Evolutionary conservation across 1,139 yeast species (phyloP).

Genomic region (Scheffersomyces quercinus): DNA sequence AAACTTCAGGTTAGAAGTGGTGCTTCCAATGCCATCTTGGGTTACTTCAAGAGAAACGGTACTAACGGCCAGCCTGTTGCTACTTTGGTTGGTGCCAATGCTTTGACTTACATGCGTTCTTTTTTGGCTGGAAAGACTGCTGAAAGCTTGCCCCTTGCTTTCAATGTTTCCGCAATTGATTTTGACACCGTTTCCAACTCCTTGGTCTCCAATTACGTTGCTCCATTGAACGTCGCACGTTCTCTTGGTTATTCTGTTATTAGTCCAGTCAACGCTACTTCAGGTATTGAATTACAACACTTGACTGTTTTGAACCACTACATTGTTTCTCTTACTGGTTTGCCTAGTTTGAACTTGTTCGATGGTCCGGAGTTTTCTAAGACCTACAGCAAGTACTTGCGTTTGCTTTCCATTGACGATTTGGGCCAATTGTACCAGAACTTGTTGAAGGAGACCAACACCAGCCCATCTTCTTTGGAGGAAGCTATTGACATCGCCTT

Average conservation of each 20-base stretch:
- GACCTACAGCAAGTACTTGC: conserved; percentile 50
- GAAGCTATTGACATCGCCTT: conserved; percentile 45
- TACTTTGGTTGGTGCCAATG: conserved; percentile 67
- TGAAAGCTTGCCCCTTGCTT: conserved; percentile 58
- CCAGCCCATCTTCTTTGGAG: conserved; percentile 31
- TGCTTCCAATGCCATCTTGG: conserved; percentile 78
- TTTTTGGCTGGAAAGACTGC: conserved; percentile 37
- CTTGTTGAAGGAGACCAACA: conserved; percentile 28
- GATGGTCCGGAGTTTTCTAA: conserved; percentile 76
- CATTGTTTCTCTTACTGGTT: conserved; percentile 52
- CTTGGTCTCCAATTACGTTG: conserved; percentile 66
- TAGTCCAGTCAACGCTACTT: conserved; percentile 55
- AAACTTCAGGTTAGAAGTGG: conserved; percentile 80
- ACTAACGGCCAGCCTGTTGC: conserved; percentile 43
- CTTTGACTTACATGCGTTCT: conserved; percentile 68
- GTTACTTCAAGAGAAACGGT: conserved; percentile 55
- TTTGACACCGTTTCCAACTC: conserved; percentile 54
- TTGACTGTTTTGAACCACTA: conserved; percentile 66
- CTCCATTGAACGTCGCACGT: conserved; percentile 65
- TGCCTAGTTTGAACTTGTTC: conserved; percentile 68
- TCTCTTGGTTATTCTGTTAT: conserved; percentile 69
- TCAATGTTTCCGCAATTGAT: conserved; percentile 75
- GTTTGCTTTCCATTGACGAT: conserved; percentile 47
- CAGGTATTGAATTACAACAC: conserved; percentile 63
- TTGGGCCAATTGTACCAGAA: conserved; percentile 43